phyloP scores from a whole-genome alignment of 495 filamentous ascomycete genomes.

The Xylaria bambusicola region DNA sequence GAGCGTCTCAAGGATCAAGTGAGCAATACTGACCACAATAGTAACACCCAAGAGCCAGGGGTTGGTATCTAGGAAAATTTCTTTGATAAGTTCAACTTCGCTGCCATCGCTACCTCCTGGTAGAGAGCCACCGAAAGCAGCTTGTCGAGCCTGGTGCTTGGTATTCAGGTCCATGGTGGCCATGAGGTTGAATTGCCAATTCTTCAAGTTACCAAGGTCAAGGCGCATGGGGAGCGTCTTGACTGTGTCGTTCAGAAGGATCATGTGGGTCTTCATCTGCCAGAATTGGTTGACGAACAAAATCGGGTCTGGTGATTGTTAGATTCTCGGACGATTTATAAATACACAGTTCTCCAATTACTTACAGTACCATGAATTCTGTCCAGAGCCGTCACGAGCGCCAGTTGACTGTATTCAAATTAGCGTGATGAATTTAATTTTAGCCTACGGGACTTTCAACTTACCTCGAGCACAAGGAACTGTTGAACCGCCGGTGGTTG shows the following conservation, averaged over 20 bases:
- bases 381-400: slow-evolving; percentile 75
- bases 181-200: slow-evolving; percentile 90
- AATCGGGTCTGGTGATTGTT: slow-evolving; percentile 75
- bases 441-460: too few species aligned
- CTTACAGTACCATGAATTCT: slow-evolving; percentile 92
- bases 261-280: slow-evolving; percentile 92
- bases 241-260: slow-evolving; percentile 87
- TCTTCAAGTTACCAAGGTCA: slow-evolving; percentile 74
- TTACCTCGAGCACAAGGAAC: slow-evolving; percentile 71
- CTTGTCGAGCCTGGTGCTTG: slow-evolving; percentile 76
- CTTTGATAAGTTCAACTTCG: slow-evolving; percentile 95
- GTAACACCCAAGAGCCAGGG: slow-evolving; percentile 86
- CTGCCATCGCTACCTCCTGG: slow-evolving; percentile 58
- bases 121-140: slow-evolving; percentile 59
- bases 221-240: slow-evolving; percentile 80
- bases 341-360: too few species aligned
- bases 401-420: slow-evolving; percentile 48
- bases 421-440: slow-evolving; percentile 18
- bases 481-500: slow-evolving; percentile 74
- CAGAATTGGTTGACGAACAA: slow-evolving; percentile 95
- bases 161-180: slow-evolving; percentile 82
- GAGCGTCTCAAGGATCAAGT: slow-evolving; percentile 93
- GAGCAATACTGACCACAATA: slow-evolving; percentile 77
- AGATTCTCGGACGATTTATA: too few species aligned
- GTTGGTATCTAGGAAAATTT: slow-evolving; percentile 91